Conservation (phyloP, 2,329 filamentous ascomycete genomes). For the Cladosporium velox region DNA sequence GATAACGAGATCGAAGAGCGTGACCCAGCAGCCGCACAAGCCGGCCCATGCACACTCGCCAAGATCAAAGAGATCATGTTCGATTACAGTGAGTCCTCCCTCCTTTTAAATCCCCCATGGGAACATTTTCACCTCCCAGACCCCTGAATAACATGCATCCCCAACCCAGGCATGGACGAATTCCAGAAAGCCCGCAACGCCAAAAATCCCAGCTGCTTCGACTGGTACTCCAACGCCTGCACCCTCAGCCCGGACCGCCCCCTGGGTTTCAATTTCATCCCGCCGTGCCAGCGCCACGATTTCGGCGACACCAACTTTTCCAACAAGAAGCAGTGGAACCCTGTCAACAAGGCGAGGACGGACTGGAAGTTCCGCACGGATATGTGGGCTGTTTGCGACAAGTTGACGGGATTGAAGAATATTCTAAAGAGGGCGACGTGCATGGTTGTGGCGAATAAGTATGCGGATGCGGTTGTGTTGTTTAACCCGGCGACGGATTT, state of each 20-base stretch:
- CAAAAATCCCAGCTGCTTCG: conserved; percentile 7
- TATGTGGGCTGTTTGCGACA: not conserved
- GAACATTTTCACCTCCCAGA: not conserved
- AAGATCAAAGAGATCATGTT: conserved; percentile 10
- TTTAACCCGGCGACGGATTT: conserved; percentile 13
- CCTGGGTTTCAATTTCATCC: conserved; percentile 9
- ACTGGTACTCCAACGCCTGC: conserved; percentile 15
- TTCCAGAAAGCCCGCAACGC: conserved; percentile 11
- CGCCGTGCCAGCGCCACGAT: conserved; percentile 13
- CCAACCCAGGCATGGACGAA: conserved; percentile 4
- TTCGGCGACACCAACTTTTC: conserved; percentile 8
- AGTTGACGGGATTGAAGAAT: conserved; percentile 1
- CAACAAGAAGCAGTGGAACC: conserved; percentile 12
- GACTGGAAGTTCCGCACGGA: conserved; percentile 7
- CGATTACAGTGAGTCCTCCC: not conserved
- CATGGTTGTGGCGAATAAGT: conserved; percentile 1
- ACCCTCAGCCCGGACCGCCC: conserved; percentile 3
- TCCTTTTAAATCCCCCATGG: not conserved
- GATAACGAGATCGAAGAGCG: not conserved
- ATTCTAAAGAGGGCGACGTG: conserved; percentile 9
- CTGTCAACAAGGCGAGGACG: not conserved
- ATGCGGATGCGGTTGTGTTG: not conserved
- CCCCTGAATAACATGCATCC: not conserved
- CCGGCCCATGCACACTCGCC: conserved; percentile 1
- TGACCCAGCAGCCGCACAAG: not conserved